A percentile compares a stretch with the other conserved stretches of the same genome.
phyloP scores from a whole-genome alignment of 2,329 filamentous ascomycete species.

The Cladosporium sphaerospermum region DNA sequence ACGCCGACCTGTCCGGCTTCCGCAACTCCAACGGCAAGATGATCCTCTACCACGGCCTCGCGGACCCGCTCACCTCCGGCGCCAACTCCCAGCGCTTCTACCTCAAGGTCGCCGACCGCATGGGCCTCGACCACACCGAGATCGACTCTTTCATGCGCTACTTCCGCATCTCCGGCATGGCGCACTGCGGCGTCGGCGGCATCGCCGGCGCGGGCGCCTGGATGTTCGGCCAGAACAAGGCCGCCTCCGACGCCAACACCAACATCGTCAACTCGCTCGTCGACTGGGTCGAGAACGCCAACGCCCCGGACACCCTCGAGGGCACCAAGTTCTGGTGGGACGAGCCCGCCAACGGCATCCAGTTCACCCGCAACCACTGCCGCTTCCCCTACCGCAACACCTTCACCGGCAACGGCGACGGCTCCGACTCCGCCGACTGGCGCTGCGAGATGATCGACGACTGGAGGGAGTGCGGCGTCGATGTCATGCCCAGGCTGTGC shows the following conservation, averaged over 20 bases:
- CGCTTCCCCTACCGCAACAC: conserved; percentile 29
- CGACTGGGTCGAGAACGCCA: conserved; percentile 30
- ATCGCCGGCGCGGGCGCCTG: conserved; percentile 37
- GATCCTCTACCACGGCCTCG: conserved; percentile 37
- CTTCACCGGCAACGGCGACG: conserved; percentile 32
- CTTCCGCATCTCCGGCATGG: conserved; percentile 49
- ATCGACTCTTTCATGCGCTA: conserved; percentile 39
- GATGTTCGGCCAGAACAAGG: conserved; percentile 35
- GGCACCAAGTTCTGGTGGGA: conserved; percentile 44
- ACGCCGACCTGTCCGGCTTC: conserved; percentile 35
- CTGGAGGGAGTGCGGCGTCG: conserved; percentile 24
- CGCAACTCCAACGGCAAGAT: conserved; percentile 39
- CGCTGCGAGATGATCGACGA: conserved; percentile 28
- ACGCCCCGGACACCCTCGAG: conserved; percentile 28
- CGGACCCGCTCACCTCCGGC: conserved; percentile 41
- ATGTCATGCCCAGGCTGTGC: conserved; percentile 10
- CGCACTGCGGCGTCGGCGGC: conserved; percentile 44
- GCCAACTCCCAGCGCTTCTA: conserved; percentile 45
- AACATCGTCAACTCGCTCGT: conserved; percentile 46
- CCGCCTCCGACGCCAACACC: conserved; percentile 27
- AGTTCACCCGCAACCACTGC: conserved; percentile 44
- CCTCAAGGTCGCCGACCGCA: conserved; percentile 37
- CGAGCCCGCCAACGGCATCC: conserved; percentile 33
- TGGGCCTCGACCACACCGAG: conserved; percentile 34
- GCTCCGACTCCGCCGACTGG: conserved; percentile 31